Percentiles rank a stretch among this genome's conserved stretches.
Evolutionary conservation across 257 asterid species (phyloP).

Genomic region (Solanum habrochaites): DNA sequence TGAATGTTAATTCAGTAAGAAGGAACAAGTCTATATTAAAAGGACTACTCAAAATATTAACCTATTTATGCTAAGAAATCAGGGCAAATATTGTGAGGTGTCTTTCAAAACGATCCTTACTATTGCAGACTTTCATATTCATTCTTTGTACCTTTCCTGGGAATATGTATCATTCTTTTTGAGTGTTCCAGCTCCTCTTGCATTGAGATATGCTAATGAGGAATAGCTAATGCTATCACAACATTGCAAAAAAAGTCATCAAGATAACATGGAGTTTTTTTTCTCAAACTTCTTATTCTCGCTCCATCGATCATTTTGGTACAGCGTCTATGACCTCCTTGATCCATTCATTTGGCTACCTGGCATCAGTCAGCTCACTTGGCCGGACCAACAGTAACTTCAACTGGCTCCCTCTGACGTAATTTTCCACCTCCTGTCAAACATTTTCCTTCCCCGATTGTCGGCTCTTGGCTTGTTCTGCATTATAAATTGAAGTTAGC

Average conservation of each 20-base stretch:
- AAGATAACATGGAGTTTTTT: not conserved
- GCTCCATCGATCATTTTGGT: too few relatives aligned
- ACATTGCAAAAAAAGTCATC: not conserved
- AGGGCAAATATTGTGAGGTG: not conserved
- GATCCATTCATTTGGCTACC: not conserved
- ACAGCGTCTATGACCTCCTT: not conserved
- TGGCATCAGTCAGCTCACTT: not conserved
- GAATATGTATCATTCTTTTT: not conserved
- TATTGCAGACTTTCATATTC: not conserved
- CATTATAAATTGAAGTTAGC: not conserved
- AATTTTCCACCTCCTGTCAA: not conserved
- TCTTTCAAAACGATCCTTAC: not conserved
- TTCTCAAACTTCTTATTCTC: too few relatives aligned
- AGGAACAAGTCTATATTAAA: too few relatives aligned
- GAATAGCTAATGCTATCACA: not conserved
- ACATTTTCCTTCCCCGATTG: not conserved
- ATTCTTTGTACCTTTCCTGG: not conserved
- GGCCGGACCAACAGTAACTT: not conserved
- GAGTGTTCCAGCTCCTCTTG: not conserved
- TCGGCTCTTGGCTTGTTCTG: not conserved
- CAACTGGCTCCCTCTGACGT: not conserved
- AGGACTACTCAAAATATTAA: too few relatives aligned
- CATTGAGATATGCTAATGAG: too few relatives aligned
- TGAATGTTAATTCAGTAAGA: too few relatives aligned
- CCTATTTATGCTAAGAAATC: not conserved